phyloP scores from a whole-genome alignment of 805 yeast genomes.

The Wickerhamiella kurtzmanii region DNA sequence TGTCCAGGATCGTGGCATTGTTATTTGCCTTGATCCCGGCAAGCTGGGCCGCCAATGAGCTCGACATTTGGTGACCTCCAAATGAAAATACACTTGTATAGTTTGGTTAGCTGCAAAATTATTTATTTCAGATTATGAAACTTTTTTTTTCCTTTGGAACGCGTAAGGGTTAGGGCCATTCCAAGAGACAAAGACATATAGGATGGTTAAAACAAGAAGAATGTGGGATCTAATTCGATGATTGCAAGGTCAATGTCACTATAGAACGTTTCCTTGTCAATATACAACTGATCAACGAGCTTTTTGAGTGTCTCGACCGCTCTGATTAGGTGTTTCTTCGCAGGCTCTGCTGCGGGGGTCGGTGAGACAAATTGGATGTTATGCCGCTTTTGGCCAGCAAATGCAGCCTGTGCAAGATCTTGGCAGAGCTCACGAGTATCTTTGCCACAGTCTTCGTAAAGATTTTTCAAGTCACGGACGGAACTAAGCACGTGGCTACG shows the following conservation, averaged over 20 bases:
- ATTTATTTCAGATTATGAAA: not conserved
- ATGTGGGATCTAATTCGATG: not conserved
- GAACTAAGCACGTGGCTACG: not conserved
- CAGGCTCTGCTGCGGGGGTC: not conserved
- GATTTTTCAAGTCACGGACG: not conserved
- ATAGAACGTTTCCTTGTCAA: not conserved
- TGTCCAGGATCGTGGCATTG: constrained; percentile 59
- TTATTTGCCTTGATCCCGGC: constrained; percentile 40
- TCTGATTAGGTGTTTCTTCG: not conserved
- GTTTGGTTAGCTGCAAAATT: not conserved
- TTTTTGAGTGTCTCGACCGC: not conserved
- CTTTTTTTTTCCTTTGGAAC: not conserved
- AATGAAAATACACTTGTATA: no score
- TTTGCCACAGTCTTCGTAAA: not conserved
- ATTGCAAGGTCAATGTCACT: constrained; percentile 6
- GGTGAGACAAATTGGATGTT: not conserved
- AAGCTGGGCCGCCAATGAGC: constrained; percentile 69
- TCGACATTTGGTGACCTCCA: no score
- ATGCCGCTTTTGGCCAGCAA: not conserved
- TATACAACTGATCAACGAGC: constrained; percentile 1
- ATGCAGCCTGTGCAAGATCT: not conserved
- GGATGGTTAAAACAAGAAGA: not conserved
- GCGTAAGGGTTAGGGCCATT: not conserved
- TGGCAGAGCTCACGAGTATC: not conserved
- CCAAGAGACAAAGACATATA: no score